Base-by-base conservation (phyloP, 2,329 filamentous ascomycete genomes). In the Neofusicoccum umdonicola region DNA sequence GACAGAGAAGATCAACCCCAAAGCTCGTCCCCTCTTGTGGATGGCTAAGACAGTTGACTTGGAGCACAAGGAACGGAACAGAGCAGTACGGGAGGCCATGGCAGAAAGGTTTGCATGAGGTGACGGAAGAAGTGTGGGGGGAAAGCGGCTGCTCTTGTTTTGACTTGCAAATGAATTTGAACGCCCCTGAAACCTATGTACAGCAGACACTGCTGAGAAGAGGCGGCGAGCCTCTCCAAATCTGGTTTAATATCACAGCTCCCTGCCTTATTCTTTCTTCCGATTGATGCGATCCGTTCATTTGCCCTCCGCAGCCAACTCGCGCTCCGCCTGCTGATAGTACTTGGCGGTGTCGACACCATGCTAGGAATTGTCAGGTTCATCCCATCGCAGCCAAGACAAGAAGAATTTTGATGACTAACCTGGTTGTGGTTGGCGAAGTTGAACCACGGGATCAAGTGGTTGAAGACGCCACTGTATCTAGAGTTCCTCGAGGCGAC, bases 341-440 rank as follows among this genome's bases (percentile, higher is more conserved):
- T 99, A 99, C 83, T 99, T 99, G 69, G 94, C 93, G 37, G 95
- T 99, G 78, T 99, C 95, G 66, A 99, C 91, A 71, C 95, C 95
- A 78, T 99, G 95, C 86, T 96, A 83, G 11, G n/a, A 11, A 56
- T 6, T 34, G 52, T 64, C 35, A 57, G 51, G 13, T 4, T 19
- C 37, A 27, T 34, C 7, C 4, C 11, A 12, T 62, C n/a, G 66
- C 1, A 47, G 13, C 37, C 3, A 15, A 39, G 5, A 47, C 51
- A 42, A 42, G 22, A 62, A 65, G 71, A 64, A 73, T 66, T 39
- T 50, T 62, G 64, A 62, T 39, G n/a, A 71, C 79, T 70, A 73
- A 85, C 84, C 77, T 88, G 86, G 76, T 87, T 89, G 81, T 99
- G 95, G 81, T 99, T 98, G 74, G 97, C 94, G 81, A 99, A 90